Conservation (phyloP, 257 asterid genomes). For the Solanum rostratum region DNA sequence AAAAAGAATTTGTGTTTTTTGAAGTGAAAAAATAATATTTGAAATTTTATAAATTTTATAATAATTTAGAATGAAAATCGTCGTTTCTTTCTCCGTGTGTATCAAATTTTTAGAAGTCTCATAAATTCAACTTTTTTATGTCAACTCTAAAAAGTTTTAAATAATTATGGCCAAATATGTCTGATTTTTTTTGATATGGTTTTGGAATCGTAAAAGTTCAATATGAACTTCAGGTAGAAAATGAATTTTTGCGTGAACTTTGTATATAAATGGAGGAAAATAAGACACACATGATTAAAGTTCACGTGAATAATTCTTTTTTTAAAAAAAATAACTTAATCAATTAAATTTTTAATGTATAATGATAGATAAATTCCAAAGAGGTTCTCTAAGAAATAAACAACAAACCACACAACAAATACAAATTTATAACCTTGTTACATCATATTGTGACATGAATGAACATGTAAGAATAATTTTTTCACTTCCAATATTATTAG, state of each 20-base stretch:
- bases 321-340: rapidly evolving
- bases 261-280: no score
- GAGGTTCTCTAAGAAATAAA: not conserved
- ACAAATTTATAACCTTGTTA: not conserved
- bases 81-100: no score
- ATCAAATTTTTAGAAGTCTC: no score
- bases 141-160: no score
- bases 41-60: no score
- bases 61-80: no score
- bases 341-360: no score
- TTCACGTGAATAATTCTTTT: not conserved
- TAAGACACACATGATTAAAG: not conserved
- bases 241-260: no score
- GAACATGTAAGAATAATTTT: not conserved
- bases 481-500: not conserved
- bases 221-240: not conserved
- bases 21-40: no score
- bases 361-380: no score
- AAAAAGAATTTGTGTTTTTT: not conserved
- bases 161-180: no score
- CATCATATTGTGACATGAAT: not conserved
- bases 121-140: no score
- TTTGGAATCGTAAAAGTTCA: not conserved
- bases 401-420: not conserved
- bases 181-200: not conserved